Evolutionary conservation across 2,329 filamentous ascomycete genomes (phyloP).

Genomic region (Nannizzia gypsea): DNA sequence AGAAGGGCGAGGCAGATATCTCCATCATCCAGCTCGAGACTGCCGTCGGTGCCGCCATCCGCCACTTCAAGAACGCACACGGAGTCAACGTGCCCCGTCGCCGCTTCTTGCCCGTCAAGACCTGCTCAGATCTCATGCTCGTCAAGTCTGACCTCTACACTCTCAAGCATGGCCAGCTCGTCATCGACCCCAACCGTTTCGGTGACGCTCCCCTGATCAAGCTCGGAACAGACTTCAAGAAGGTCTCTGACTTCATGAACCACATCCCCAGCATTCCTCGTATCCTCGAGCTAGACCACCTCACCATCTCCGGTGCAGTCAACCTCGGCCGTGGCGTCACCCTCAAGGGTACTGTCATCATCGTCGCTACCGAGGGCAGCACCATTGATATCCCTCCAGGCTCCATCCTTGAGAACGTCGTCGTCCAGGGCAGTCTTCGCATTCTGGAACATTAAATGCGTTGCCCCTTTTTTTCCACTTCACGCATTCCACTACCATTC

Average conservation of each 20-base stretch:
- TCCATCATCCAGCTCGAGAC: conserved; percentile 98
- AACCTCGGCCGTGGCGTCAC: conserved; percentile 93
- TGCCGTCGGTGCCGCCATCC: conserved; percentile 93
- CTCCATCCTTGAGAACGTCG: conserved; percentile 95
- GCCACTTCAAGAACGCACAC: conserved; percentile 96
- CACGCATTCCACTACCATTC: background rate
- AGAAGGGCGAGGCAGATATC: conserved; percentile 98
- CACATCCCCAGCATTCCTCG: conserved; percentile 40
- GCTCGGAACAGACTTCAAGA: conserved; percentile 98
- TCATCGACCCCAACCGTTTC: conserved; percentile 94
- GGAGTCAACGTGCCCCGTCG: conserved; percentile 96
- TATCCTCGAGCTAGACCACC: conserved; percentile 50
- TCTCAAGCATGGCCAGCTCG: conserved; percentile 92
- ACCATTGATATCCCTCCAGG: conserved; percentile 96
- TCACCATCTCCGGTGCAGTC: conserved; percentile 95
- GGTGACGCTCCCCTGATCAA: conserved; percentile 96
- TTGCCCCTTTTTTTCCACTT: background rate
- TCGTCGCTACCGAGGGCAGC: conserved; percentile 92
- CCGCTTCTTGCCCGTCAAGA: conserved; percentile 99
- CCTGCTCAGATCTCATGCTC: conserved; percentile 97
- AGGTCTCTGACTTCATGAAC: conserved; percentile 67
- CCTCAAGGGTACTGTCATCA: conserved; percentile 94
- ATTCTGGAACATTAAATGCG: conserved; percentile 53
- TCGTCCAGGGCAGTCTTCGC: conserved; percentile 90
- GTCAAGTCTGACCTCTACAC: conserved; percentile 99